Base-by-base conservation (phyloP, 2,329 filamentous ascomycete genomes). In the Sporothrix sp. region DNA sequence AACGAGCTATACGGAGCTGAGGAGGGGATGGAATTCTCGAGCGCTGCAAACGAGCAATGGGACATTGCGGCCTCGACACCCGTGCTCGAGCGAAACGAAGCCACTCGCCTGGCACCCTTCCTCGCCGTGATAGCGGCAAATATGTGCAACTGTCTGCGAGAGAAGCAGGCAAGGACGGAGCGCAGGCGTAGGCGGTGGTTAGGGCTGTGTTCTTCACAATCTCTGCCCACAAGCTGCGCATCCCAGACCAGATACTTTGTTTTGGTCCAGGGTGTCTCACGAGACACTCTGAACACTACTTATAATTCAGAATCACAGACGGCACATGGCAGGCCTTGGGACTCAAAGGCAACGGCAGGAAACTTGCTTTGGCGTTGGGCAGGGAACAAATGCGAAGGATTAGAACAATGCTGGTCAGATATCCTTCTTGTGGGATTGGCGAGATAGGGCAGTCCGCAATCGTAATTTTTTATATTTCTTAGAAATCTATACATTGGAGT, bases 291-390 rank as follows among this genome's bases (percentile, higher is more conserved):
- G 18, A 6, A 23, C 28, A 33, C 28, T 14, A 23, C 13, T 36
- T n/a, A n/a, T n/a, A n/a, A 35, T 46, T 27, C 8, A 36, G 32
- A 13, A 46, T 13, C 32, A 14, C 30, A 9, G 7, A n/a, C 14
- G 16, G 30, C 18, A 25, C 11, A 27, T n/a, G 30, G 30, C 20
- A 45, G 43, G 43, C 9, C 42, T 25, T 20, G n/a, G 10, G 18
- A 27, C 32, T 10, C 20, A 3, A 32, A 8, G 30, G 28, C 42
- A 16, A 21, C n/a, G 8, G 30, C 18, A 23, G 21, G n/a, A 32
- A 37, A 21, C n/a, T 33, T 48, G 23, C 27, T 37, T 38, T 16
- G 48, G 48, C 48, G 48, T 50, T 50, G 39, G 39, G 25, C 10
- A 13, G 25, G 38, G n/a, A n/a, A n/a, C n/a, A n/a, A n/a, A n/a